These are phyloP conservation scores for Heterobasidion occidentale DNA, from an alignment of 1,284 basidiomycete genomes.

Conservation along the genomic window DNA sequence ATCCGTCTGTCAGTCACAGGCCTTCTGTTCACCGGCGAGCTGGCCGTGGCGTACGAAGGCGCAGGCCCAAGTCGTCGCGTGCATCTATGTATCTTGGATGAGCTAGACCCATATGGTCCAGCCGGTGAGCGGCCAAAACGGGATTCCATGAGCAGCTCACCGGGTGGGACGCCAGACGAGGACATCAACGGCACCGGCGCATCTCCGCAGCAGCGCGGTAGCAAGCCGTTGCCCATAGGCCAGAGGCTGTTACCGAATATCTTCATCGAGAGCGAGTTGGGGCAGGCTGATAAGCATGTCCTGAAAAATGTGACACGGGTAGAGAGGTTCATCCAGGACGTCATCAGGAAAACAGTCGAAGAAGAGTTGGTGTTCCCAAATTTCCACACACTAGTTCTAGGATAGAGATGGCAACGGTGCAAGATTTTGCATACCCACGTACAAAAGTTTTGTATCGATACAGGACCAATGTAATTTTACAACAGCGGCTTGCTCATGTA, in stretches of 20 bases:
- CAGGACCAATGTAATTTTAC: conserved; percentile 8
- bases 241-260: conserved; percentile 86
- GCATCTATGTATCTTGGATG: conserved; percentile 85
- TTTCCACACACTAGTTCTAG: conserved; percentile 60
- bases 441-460: background rate
- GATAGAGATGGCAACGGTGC: background rate
- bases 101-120: conserved; percentile 74
- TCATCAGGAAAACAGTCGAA: conserved; percentile 90
- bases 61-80: conserved; percentile 63
- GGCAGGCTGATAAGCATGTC: conserved; percentile 93
- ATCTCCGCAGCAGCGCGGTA: conserved; percentile 21
- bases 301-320: conserved; percentile 95
- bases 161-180: conserved; percentile 26
- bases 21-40: conserved; percentile 78
- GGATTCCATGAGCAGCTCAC: conserved; percentile 24
- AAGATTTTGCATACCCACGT: background rate
- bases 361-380: conserved; percentile 93
- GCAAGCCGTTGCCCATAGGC: conserved; percentile 70
- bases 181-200: conserved; percentile 25
- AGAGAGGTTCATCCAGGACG: conserved; percentile 92
- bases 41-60: conserved; percentile 89
- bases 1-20: conserved; percentile 89
- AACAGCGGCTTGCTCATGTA: conserved; percentile 87
- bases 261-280: conserved; percentile 94
- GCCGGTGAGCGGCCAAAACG: conserved; percentile 46